Evolutionary conservation across 441 rosid species (phyloP), one percentile per base, ranked within the genome.

Genomic region (Cnidoscolus chayamansa): DNA sequence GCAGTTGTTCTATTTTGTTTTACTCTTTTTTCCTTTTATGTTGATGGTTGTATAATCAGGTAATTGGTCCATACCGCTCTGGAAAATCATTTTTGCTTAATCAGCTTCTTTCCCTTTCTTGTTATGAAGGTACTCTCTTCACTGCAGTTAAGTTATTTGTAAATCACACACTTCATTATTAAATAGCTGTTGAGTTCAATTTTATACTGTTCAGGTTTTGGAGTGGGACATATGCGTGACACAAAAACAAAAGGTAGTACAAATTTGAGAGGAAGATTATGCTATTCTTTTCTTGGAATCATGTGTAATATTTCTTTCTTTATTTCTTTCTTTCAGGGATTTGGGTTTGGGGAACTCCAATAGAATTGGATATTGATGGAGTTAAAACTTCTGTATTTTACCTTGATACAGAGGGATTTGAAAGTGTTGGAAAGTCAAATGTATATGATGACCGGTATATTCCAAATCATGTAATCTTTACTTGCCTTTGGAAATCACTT

Each of bases 171-270:
- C 67, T 67, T 72, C 72, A 77, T 55, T 56, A 7, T 54, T 48
- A 19, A 40, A 51, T 9, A 70, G 56, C 49, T 15, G 25, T 17
- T 48, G 72, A 43, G 49, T 59, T 67, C 45, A 17, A 67, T 37
- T 72, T 73, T 78, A 67, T 56, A 51, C 5, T 19, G 71, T 53
- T 63, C 86, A 95, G 99, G 99, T 63, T 95, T 95, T 86, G 99
- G 99, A 68, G 99, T 95, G 79, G 99, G 99, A 60, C 99, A 95
- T 83, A 93, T 95, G 99, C 99, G 99, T 77, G 99, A 95, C 80
- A 95, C 99, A 74, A 93, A 93, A 85, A 95, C 99, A 53, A 95
- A 95, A 86, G 99, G 99, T 89, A 83, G 49, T 66, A 3, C 72
- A 51, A 56, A n/a, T 51, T 47, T 77, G 30, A 48, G 11, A 25